Conservation (phyloP, 805 yeast genomes). For the Pichia membranifaciens region DNA sequence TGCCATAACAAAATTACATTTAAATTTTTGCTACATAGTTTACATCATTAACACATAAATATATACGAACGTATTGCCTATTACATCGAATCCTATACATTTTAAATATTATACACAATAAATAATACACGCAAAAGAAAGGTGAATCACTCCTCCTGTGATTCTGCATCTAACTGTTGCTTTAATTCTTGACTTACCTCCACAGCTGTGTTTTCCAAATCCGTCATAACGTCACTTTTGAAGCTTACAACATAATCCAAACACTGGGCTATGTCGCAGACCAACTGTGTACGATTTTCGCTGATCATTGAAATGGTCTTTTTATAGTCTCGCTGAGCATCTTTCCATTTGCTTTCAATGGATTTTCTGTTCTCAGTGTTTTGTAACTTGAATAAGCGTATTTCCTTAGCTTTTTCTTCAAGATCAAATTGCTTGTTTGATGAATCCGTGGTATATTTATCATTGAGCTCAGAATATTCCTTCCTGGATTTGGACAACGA, state of each 20-base stretch:
- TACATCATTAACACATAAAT: background rate
- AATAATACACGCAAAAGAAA: background rate
- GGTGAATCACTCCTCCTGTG: background rate
- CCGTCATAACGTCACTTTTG: conserved; percentile 60
- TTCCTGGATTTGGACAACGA: conserved; percentile 30
- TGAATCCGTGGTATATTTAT: conserved; percentile 16
- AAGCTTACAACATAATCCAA: conserved; percentile 58
- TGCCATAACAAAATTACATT: background rate
- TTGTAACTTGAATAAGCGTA: conserved; percentile 12
- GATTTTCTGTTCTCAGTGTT: conserved; percentile 15
- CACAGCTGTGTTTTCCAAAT: conserved; percentile 44
- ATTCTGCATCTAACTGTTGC: conserved; percentile 3
- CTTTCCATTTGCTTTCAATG: conserved; percentile 37
- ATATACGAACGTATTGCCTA: no score
- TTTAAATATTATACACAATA: conserved; percentile 4
- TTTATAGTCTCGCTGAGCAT: conserved; percentile 47
- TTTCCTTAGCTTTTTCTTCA: conserved; percentile 18
- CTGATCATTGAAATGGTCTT: conserved; percentile 43
- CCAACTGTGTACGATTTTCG: conserved; percentile 42
- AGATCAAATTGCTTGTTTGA: conserved; percentile 15
- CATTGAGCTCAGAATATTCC: conserved; percentile 17
- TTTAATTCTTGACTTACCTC: conserved; percentile 11
- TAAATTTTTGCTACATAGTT: conserved; percentile 4
- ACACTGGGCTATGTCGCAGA: conserved; percentile 48
- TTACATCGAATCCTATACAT: background rate